Base-by-base conservation (phyloP, 371 early-diverging fungal species). In the Mucor indicus region DNA sequence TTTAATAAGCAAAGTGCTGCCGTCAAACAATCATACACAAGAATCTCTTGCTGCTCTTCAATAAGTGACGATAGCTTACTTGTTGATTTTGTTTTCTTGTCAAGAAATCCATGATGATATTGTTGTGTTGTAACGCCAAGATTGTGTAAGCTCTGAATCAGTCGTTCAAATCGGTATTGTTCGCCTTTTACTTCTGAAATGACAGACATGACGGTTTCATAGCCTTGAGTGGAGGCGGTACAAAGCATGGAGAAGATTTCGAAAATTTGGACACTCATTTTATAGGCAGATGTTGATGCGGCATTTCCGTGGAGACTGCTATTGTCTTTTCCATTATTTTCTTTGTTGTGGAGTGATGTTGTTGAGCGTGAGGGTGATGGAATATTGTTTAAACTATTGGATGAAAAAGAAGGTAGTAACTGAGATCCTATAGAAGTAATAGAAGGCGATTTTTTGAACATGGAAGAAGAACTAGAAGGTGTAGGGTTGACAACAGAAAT, bases 141-240 rank as follows among this genome's bases (percentile, higher is more conserved):
- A 13, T 50, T 57, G n/a, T 60, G 48, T 16, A 85, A 37, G 2
- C 72, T 66, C 23, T 77, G 66, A 1, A 85, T 57, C 0, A 83
- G 55, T 12, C 80, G 71, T 35, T 83, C 81, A 60, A 85, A 85
- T 29, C 86, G 67, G 48, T 74, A 85, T 15, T 80, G 75, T 30
- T 85, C 86, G 9, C 79, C 79, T 41, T 71, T 72, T 22, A 83
- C 72, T 29, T 81, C 79, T 1, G 84, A 82, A 7, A 85, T 55
- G 1, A 77, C 65, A 21, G 63, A 53, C 16, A 83, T 36, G 0
- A 80, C 72, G 3, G 58, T 50, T 16, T 65, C 55, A 60, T 85
- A 74, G 3, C 79, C 78, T 16, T 58, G 57, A 6, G 67, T 59
- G 0, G 81, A 77, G 23, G 67, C 51, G 21, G 75, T 57, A 58